phyloP scores from a whole-genome alignment of 768 basidiomycete species.

The Psilocybe cyanescens region DNA sequence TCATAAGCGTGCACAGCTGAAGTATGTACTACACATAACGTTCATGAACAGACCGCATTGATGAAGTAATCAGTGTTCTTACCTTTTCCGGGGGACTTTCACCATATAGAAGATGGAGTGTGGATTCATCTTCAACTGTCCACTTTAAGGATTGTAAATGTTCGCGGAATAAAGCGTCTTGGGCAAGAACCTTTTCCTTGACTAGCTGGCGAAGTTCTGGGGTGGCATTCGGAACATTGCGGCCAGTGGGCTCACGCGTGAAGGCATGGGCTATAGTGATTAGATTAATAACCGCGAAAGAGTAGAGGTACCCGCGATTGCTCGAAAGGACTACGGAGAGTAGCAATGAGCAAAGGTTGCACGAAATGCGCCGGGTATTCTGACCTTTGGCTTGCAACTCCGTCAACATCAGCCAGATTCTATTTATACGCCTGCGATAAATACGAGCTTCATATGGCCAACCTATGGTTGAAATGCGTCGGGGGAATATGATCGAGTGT shows the following conservation, averaged over 20 bases:
- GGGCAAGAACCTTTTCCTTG: slow-evolving; percentile 1
- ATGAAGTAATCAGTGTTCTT: not conserved
- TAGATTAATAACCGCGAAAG: not conserved
- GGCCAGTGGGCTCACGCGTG: not conserved
- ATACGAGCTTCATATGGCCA: slow-evolving; percentile 24
- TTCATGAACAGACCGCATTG: no score
- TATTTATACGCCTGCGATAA: slow-evolving; percentile 22
- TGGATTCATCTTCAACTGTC: slow-evolving; percentile 5
- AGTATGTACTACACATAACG: not conserved
- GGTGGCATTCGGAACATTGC: not conserved
- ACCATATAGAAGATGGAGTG: slow-evolving; percentile 1
- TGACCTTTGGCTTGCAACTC: slow-evolving; percentile 21
- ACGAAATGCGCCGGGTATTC: no score
- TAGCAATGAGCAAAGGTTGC: no score
- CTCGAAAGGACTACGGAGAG: slow-evolving; percentile 1
- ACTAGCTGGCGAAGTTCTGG: slow-evolving; percentile 4
- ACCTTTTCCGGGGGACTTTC: slow-evolving; percentile 4
- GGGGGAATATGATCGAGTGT: no score
- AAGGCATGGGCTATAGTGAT: slow-evolving; percentile 2
- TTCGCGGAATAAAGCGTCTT: not conserved
- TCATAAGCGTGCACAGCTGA: not conserved
- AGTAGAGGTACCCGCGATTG: not conserved
- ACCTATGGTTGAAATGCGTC: slow-evolving; percentile 8
- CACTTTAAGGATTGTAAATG: not conserved
- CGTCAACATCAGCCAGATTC: slow-evolving; percentile 13